Base-by-base conservation (phyloP, 805 yeast genomes). In the Torulaspora franciscae region DNA sequence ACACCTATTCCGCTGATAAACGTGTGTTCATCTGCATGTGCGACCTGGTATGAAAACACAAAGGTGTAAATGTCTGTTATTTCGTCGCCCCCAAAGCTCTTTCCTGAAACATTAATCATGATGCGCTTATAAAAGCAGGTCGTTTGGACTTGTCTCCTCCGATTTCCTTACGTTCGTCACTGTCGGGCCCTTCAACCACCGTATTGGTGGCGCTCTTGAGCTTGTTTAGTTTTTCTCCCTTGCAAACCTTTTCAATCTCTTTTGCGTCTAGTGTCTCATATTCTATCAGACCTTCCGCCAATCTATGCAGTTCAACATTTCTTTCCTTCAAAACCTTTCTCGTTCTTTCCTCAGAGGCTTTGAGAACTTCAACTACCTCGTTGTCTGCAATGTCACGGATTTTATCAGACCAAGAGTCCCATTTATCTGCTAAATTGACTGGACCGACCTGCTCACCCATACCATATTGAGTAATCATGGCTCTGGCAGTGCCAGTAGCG, bases 371-470 rank as follows among this genome's bases (percentile, higher is more conserved):
- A 46, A 96, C 74, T 32, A 93, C 90, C 69, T 93, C 98, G 57
- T 84, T 81, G 65, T 93, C 99, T 10, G 98, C 99, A 66, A 82
- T 73, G 61, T 88, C 93, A 52, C 95, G 75, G 40, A 95, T 76
- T 54, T 80, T 79, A 10, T 91, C 85, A 1, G 96, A 88, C 99
- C 99, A 93, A 34, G 85, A 79, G 54, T 82, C 89, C 97, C 97
- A 91, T 59, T 86, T 81, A 58, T 89, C 96, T 37, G 91, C 77
- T 39, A 93, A 73, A 60, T 80, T 80, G 23, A 93, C 87, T 6
- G 99, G 99, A 1, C 99, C 99, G 46, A 93, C 85, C 45, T 75
- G 79, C 42, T 86, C 90, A 52, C 93, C 82, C 99, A 93, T 93
- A 61, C 99, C 99, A 63, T 86, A 93, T 40, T 88, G 81, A 0